Evolutionary conservation across 805 yeast genomes (phyloP).

Genomic region (Starmerella tilneyi): DNA sequence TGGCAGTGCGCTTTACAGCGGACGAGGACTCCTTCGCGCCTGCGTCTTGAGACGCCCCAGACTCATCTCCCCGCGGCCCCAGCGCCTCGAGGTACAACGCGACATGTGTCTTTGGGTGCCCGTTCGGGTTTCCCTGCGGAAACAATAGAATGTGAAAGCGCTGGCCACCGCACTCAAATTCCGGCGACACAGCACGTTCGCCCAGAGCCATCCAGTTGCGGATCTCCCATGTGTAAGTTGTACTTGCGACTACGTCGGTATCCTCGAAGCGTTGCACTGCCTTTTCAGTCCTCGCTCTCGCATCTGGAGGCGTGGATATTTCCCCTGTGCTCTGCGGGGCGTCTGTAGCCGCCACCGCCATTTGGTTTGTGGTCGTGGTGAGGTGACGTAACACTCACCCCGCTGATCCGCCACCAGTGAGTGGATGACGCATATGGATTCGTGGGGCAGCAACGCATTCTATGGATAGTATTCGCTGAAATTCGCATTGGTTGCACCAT

Average conservation of each 20-base stretch:
- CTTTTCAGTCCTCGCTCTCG: neutral
- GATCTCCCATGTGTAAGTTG: constrained; percentile 31
- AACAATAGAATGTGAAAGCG: constrained; percentile 52
- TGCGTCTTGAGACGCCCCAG: neutral
- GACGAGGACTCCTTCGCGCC: neutral
- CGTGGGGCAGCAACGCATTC: too few relatives aligned
- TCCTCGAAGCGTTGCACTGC: constrained; percentile 9
- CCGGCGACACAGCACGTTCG: constrained; percentile 30
- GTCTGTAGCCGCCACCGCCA: constrained; percentile 6
- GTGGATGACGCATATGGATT: too few relatives aligned
- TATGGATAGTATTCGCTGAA: too few relatives aligned
- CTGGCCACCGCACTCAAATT: constrained; percentile 28
- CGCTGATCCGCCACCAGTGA: too few relatives aligned
- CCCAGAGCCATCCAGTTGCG: constrained; percentile 33
- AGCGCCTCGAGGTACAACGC: constrained; percentile 69
- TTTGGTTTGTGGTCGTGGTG: neutral
- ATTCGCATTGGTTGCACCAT: too few relatives aligned
- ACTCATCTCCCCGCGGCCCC: constrained; percentile 6
- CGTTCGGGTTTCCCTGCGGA: constrained; percentile 55
- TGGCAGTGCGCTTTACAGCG: neutral
- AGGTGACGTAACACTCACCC: constrained; percentile 1
- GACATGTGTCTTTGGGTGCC: constrained; percentile 31
- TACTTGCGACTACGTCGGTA: constrained; percentile 24
- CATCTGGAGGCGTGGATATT: neutral
- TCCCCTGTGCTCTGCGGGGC: neutral